Base-by-base conservation (phyloP, 768 basidiomycete genomes). In the Plicaturopsis crispa region DNA sequence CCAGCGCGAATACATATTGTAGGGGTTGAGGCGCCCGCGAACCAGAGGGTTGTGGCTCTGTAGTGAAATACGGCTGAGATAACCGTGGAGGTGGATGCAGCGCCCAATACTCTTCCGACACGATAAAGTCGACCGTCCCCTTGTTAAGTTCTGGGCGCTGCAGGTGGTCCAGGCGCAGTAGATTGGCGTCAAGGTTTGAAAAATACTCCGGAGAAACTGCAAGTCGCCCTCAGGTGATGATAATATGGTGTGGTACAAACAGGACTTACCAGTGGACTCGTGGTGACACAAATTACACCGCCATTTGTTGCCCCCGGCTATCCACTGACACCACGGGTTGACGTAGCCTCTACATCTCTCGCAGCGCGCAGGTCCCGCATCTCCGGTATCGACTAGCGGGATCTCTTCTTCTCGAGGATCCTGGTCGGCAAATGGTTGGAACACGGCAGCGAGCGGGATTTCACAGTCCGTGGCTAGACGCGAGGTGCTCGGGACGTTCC, bases 311-410 rank as follows among this genome's bases (percentile, higher is more conserved):
- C 96, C 96, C 3, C 86, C 86, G 6, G 83, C 73, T 14, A 73
- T 62, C 80, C 89, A 99, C 18, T 65, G 65, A 57, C 84, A 90
- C 91, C 91, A 98, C 0, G 92, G 85, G 53, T 97, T 98, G 49
- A 99, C 69, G 57, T 98, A 99, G 0, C 72, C 88, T 47, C 88
- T 72, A 58, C 96, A 99, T 23, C 73, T 67, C 32, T 69, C 73
- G 50, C 96, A 99, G 22, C 96, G 73, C 17, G 84, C 73, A 10
- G 94, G 96, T 10, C 91, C 92, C 1, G 57, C 54, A 18, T 68
- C 66, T 4, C 80, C 81, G 22, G 78, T 73, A 39, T 86, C 76
- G 4, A 97, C 78, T 4, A 88, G 47, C 0, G 91, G 89, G 10
- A 97, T 61, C 0, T 78, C 70, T 31, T 91, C 86, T 58, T 96